phyloP scores from a whole-genome alignment of 371 early-diverging fungal genomes.

The Thermomucor indicae-seudaticae region DNA sequence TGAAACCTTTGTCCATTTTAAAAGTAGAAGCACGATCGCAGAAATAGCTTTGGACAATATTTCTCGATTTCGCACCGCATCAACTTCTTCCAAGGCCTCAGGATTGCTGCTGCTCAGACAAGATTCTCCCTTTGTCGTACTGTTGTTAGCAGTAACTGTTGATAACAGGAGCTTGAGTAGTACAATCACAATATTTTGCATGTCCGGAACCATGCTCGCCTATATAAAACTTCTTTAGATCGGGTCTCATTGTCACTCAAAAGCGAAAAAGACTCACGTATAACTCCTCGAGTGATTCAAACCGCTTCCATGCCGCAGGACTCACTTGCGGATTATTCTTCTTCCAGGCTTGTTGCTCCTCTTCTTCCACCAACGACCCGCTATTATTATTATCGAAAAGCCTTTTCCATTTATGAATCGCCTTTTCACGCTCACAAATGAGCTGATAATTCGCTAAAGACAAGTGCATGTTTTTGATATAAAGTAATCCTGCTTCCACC shows the following conservation, averaged over 20 bases:
- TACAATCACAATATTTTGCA: conserved; percentile 49
- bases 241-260: background rate
- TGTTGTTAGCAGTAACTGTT: conserved; percentile 24
- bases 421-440: conserved; percentile 51
- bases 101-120: background rate
- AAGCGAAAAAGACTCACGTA: conserved; percentile 2
- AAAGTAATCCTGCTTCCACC: conserved; percentile 56
- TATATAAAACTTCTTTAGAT: conserved; percentile 8
- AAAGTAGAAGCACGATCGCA: conserved; percentile 59
- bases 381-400: too few relatives aligned
- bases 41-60: conserved; percentile 75
- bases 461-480: conserved; percentile 57
- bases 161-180: conserved; percentile 42
- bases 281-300: conserved; percentile 25
- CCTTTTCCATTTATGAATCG: conserved; percentile 36
- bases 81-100: conserved; percentile 43
- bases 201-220: conserved; percentile 35
- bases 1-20: conserved; percentile 69
- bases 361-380: too few relatives aligned
- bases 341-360: background rate
- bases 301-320: background rate
- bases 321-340: conserved; percentile 1
- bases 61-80: conserved; percentile 63
- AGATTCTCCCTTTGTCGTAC: background rate
- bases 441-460: conserved; percentile 59